phyloP scores from a whole-genome alignment of 2,329 filamentous ascomycete genomes.

The Chaetomium globosum region DNA sequence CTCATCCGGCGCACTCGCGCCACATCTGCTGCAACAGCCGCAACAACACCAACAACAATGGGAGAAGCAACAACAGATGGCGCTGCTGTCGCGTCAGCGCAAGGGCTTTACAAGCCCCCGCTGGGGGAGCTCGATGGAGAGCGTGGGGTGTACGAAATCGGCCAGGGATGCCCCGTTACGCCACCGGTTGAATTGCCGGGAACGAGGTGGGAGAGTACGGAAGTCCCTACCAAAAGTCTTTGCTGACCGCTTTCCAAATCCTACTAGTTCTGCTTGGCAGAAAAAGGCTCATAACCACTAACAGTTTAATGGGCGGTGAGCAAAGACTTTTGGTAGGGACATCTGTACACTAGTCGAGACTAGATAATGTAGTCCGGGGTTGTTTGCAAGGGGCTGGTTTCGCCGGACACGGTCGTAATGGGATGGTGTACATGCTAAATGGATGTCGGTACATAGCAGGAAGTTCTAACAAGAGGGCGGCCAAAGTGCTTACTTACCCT shows the following conservation, averaged over 20 bases:
- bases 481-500: no score
- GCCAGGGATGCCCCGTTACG: neutral
- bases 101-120: neutral
- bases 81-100: neutral
- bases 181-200: neutral
- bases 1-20: slow-evolving; percentile 7
- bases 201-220: neutral
- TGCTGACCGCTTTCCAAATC: no score
- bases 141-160: neutral
- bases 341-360: no score
- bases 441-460: no score
- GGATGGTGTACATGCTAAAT: no score
- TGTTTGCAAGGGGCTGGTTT: neutral
- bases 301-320: no score
- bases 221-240: no score
- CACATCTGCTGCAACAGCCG: neutral
- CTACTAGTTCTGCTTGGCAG: no score
- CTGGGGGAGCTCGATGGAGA: neutral
- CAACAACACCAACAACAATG: neutral
- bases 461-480: no score
- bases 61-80: neutral
- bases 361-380: neutral
- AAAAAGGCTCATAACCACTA: no score
- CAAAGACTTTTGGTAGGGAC: no score
- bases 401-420: no score